Evolutionary conservation across 352 stramenopile genomes (phyloP).

Genomic region (Aphanomyces astaci): DNA sequence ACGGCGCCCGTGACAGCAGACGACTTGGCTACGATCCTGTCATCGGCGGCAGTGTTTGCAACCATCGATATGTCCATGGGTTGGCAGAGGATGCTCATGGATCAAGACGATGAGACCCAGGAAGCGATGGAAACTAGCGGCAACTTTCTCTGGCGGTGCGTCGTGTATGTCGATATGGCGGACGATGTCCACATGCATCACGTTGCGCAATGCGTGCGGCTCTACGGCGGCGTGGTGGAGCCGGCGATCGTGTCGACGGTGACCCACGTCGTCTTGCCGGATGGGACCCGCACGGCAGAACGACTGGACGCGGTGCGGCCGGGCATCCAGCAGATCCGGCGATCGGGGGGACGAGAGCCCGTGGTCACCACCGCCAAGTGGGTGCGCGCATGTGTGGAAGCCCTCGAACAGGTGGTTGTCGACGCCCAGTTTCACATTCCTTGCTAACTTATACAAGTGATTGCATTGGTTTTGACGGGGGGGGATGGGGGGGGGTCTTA

Average conservation of each 20-base stretch:
- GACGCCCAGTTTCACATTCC: conserved; percentile 23
- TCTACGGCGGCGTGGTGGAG: conserved; percentile 45
- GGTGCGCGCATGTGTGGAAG: conserved; percentile 42
- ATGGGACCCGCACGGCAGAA: conserved; percentile 21
- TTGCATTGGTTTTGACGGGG: too few relatives aligned
- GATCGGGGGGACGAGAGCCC: conserved; percentile 36
- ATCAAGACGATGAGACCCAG: conserved; percentile 46
- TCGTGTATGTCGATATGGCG: conserved; percentile 51
- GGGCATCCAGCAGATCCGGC: conserved; percentile 42
- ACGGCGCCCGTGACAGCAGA: conserved; percentile 42
- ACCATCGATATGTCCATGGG: conserved; percentile 5
- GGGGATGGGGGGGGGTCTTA: too few relatives aligned
- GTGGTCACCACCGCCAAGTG: conserved; percentile 50
- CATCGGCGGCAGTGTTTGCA: conserved; percentile 20
- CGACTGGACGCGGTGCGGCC: conserved; percentile 39
- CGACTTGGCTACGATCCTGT: conserved; percentile 54
- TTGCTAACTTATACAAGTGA: too few relatives aligned
- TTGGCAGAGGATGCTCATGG: conserved; percentile 45
- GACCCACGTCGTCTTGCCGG: conserved; percentile 53
- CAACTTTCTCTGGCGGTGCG: conserved; percentile 70
- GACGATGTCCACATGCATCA: conserved; percentile 37
- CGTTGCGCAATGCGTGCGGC: conserved; percentile 44
- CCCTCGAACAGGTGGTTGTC: conserved; percentile 43
- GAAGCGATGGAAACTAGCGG: conserved; percentile 55
- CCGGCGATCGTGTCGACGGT: conserved; percentile 36